Evolutionary conservation across 441 rosid species (phyloP), one percentile per base, ranked within the genome.

Genomic region (Populus hybrid): DNA sequence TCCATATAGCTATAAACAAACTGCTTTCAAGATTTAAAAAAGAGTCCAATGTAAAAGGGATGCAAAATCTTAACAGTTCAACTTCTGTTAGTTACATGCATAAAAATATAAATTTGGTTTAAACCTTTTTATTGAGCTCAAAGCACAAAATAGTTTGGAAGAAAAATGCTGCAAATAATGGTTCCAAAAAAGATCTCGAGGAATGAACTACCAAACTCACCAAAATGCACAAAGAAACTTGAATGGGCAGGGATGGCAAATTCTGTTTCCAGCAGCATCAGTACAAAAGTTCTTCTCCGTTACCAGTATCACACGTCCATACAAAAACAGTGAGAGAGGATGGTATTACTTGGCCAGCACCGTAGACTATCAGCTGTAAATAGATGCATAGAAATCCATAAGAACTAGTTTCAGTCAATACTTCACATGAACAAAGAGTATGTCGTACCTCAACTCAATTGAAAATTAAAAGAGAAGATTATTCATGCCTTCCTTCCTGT

Each of bases 241-340:
- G 99, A 94, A 85, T 86, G 91, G 78, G 61, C 76, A 18, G 88
- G 79, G 85, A 98, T 89, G 35, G 77, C 79, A 75, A 94, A 95
- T 30, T 18, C 35, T 75, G 84, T 95, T 95, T 72, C 97, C 97
- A 9, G 97, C 96, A 66, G 70, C 40, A 69, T 95, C 99, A 40
- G 88, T 83, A 80, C 97, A 95, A 70, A 95, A 89, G 59, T 63
- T 75, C 84, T 87, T 90, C 69, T 87, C 90, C 95, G 90, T 91
- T 8, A 89, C 93, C 79, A 95, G 80, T 80, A 92, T 81, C 82
- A 86, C 80, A 69, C 95, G 84, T 75, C 97, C 97, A 38, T 88
- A 89, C 4, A 30, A 61, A 76, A 83, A 36, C 8, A 36, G 40
- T 36, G 40, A 36, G 32, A 30, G 40, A 36, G 40, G 40, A 36